Percentiles rank a stretch among this genome's conserved stretches.
Conservation (phyloP, 371 early-diverging fungal species). For the Actinomortierella ambigua region DNA sequence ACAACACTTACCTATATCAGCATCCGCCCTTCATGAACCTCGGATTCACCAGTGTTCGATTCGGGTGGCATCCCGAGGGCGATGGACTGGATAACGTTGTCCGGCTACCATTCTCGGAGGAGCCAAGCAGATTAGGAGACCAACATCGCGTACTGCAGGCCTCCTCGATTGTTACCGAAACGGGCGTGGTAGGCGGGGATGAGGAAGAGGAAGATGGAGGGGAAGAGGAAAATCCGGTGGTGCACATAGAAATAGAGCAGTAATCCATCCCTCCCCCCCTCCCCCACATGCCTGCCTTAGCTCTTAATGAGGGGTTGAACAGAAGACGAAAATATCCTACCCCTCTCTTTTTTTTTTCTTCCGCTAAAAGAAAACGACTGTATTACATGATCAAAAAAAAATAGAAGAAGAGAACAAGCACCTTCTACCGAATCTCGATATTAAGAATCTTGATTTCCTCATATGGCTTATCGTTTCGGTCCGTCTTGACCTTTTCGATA, state of each 20-base stretch:
- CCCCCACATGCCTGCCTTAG: too few species aligned
- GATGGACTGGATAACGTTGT: conserved; percentile 29
- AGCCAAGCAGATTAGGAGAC: conserved; percentile 10
- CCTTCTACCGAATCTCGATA: conserved; percentile 66
- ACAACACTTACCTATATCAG: too few species aligned
- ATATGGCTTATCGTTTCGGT: conserved; percentile 84
- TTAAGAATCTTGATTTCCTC: conserved; percentile 74
- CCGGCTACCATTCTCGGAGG: conserved; percentile 16
- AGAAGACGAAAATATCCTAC: too few species aligned
- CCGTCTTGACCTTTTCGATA: conserved; percentile 79
- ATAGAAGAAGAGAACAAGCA: not conserved
- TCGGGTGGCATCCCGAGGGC: conserved; percentile 37
- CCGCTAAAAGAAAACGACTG: too few species aligned
- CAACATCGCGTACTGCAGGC: conserved; percentile 12
- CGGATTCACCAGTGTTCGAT: conserved; percentile 19
- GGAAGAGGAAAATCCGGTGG: too few species aligned
- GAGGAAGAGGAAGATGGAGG: too few species aligned
- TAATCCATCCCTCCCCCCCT: too few species aligned
- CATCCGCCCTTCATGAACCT: conserved; percentile 6
- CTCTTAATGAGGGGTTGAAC: too few species aligned
- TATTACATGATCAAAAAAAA: too few species aligned
- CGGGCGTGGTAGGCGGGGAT: too few species aligned
- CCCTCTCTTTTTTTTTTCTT: too few species aligned
- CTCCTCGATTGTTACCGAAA: conserved; percentile 14
- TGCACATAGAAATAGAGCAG: too few species aligned